A percentile compares a stretch with the other conserved stretches of the same genome.
Evolutionary conservation across 2,329 filamentous ascomycete genomes (phyloP).

Genomic region (Fusarium pseudocircinatum): DNA sequence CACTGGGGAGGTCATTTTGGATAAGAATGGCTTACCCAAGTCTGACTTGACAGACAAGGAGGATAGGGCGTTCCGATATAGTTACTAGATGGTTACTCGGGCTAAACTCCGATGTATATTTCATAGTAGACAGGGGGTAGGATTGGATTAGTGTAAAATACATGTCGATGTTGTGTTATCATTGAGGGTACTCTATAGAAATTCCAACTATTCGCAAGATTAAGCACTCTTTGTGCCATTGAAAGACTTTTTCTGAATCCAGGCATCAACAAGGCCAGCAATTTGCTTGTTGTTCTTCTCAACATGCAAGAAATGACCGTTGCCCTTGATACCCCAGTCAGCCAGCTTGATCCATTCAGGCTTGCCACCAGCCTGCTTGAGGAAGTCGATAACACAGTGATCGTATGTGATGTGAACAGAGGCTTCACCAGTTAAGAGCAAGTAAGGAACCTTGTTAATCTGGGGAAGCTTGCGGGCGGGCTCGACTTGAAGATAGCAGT

Average conservation of each 20-base stretch:
- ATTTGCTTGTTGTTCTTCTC: conserved; percentile 36
- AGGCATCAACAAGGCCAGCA: neutral
- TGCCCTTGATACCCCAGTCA: conserved; percentile 22
- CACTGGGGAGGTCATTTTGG: neutral
- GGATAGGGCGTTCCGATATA: neutral
- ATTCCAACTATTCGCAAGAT: too few species aligned
- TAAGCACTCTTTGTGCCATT: neutral
- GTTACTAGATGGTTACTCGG: neutral
- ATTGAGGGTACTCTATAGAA: neutral
- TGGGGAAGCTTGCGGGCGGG: conserved; percentile 28
- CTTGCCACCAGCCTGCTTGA: conserved; percentile 23
- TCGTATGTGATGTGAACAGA: conserved; percentile 25
- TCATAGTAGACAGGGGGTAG: neutral
- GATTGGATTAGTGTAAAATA: too few species aligned
- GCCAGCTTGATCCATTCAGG: conserved; percentile 29
- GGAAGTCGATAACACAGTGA: conserved; percentile 23
- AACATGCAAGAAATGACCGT: conserved; percentile 29
- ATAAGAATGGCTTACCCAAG: neutral
- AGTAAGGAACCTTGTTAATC: conserved; percentile 25
- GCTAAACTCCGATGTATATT: too few species aligned
- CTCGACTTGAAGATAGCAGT: conserved; percentile 27
- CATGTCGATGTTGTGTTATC: too few species aligned
- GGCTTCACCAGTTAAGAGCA: conserved; percentile 29
- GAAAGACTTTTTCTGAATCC: conserved; percentile 3
- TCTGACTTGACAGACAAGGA: neutral